These are phyloP conservation scores for Fragilaria radians DNA, from an alignment of 108 stramenopile species.

Conservation along the genomic window DNA sequence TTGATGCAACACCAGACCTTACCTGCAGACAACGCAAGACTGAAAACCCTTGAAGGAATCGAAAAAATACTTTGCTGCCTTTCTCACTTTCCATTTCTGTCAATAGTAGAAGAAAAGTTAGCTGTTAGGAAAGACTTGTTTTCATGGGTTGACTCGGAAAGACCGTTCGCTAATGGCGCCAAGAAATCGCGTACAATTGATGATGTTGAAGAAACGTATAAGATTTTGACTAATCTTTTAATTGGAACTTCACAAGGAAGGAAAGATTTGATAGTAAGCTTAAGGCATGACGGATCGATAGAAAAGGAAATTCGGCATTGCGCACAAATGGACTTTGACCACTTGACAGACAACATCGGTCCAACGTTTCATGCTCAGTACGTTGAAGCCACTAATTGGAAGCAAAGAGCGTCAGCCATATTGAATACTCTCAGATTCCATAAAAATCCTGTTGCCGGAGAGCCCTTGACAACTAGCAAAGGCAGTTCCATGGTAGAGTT, in stretches of 20 bases:
- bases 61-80: conserved; percentile 28
- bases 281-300: conserved; percentile 21
- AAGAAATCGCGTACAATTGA: conserved; percentile 12
- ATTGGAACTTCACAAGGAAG: conserved; percentile 28
- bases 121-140: conserved; percentile 42
- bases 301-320: conserved; percentile 48
- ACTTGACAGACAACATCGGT: background rate
- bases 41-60: conserved; percentile 24
- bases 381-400: conserved; percentile 25
- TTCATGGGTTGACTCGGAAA: conserved; percentile 38
- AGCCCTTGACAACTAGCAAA: conserved; percentile 7
- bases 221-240: conserved; percentile 19
- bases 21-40: conserved; percentile 4
- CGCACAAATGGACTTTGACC: conserved; percentile 23
- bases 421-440: conserved; percentile 19
- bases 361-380: conserved; percentile 5
- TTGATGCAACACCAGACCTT: background rate
- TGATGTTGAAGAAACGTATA: conserved; percentile 23
- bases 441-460: conserved; percentile 26
- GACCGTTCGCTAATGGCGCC: conserved; percentile 2
- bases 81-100: conserved; percentile 34
- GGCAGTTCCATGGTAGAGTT: conserved; percentile 39
- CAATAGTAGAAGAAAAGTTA: conserved; percentile 61
- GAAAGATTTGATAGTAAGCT: conserved; percentile 15
- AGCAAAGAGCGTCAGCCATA: conserved; percentile 28